phyloP scores from a whole-genome alignment of 2,329 filamentous ascomycete species.

The Fusarium miscanthi region DNA sequence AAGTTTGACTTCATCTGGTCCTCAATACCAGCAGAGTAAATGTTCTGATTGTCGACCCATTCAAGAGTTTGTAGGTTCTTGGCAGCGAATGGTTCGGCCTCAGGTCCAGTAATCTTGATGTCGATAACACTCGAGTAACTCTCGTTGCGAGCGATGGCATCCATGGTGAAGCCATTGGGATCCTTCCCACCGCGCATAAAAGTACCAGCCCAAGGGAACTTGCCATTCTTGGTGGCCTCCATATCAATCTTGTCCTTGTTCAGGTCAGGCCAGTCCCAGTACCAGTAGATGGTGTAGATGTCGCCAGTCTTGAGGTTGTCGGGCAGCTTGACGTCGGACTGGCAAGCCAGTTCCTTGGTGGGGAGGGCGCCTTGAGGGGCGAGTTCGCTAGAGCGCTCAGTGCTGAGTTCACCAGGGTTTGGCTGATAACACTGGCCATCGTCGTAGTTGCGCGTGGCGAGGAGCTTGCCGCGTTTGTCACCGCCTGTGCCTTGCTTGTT shows the following conservation, averaged over 20 bases:
- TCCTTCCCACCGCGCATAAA: slow-evolving; percentile 54
- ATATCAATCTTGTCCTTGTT: slow-evolving; percentile 55
- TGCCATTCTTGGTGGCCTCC: slow-evolving; percentile 53
- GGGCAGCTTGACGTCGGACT: slow-evolving; percentile 83
- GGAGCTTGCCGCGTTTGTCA: slow-evolving; percentile 78
- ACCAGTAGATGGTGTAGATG: slow-evolving; percentile 89
- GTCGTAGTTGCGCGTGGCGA: slow-evolving; percentile 85
- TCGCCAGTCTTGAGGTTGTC: slow-evolving; percentile 69
- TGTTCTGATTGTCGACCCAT: slow-evolving; percentile 53
- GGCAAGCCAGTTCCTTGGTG: slow-evolving; percentile 77
- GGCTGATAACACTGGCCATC: slow-evolving; percentile 91
- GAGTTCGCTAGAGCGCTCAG: slow-evolving; percentile 67
- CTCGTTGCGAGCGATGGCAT: slow-evolving; percentile 53
- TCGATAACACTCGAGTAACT: slow-evolving; percentile 56
- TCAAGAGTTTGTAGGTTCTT: slow-evolving; percentile 39
- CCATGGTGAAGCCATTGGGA: slow-evolving; percentile 51
- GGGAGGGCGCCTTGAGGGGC: slow-evolving; percentile 63
- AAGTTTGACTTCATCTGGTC: slow-evolving; percentile 59
- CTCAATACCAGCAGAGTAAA: slow-evolving; percentile 58
- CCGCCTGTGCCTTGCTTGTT: slow-evolving; percentile 83
- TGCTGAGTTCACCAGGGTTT: slow-evolving; percentile 69
- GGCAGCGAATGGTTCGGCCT: slow-evolving; percentile 36
- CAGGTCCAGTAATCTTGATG: slow-evolving; percentile 51
- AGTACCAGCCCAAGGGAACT: slow-evolving; percentile 56
- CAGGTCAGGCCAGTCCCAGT: slow-evolving; percentile 90